Base-by-base conservation (phyloP, 768 basidiomycete species). In the Rhodosporidiobolus sp. region DNA sequence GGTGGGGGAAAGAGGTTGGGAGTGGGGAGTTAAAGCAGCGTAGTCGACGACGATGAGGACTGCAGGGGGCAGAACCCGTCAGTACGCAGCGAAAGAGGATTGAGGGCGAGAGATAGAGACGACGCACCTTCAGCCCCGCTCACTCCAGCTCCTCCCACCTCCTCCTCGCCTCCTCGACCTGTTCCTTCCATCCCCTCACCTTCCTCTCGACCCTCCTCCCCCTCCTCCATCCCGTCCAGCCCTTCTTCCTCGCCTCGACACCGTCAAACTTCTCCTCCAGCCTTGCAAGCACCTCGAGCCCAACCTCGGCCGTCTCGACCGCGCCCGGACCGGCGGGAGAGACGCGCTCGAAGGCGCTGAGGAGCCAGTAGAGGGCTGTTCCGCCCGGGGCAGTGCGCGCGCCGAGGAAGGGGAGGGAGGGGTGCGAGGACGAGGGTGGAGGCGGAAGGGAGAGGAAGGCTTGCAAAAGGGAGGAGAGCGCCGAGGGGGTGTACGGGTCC, bases 321-420 rank as follows among this genome's bases (percentile, higher is more conserved):
- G 63, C 68, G 74, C 91, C 86, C 49, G 83, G 79, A 14, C 83
- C 84, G 63, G 86, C 89, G n/a, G 87, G 83, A 86, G 70, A 43
- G 8, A 43, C 8, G 38, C 38, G 38, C 38, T 84, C 84, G 73
- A 88, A 90, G 0, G 89, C 88, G 26, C 85, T 78, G 73, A 94
- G 80, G 61, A 90, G 84, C 87, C 89, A 90, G 78, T 86, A 88
- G 30, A 90, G 81, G 45, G 81, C 81, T 24, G 84, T 85, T 4
- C 87, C 84, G 30, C 80, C 45, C 8, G 71, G 66, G 16, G 73
- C 69, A 10, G 72, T 57, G 12, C 70, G 80, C 52, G 81, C 80
- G 62, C 82, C 81, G 20, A 72, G 74, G 0, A 62, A 63, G 4
- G 70, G 65, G 9, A 45, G 52, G 17, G 28, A 2, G 11, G 43